A percentile compares a stretch with the other conserved stretches of the same genome.
Evolutionary conservation across 176 grass and related monocot genomes (phyloP).

Genomic region (Oryza coarctata): DNA sequence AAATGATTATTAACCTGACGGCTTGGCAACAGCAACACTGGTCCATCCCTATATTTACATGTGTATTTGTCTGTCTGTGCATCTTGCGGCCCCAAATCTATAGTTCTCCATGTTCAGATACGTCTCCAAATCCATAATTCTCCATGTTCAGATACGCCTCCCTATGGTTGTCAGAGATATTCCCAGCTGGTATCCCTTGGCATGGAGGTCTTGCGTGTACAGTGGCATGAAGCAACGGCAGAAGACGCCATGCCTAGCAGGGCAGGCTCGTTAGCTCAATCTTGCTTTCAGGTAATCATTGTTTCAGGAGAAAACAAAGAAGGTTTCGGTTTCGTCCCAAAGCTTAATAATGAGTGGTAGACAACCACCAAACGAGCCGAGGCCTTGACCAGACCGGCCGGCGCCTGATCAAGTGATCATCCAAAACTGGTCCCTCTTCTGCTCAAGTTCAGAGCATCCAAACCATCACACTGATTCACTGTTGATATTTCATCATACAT

Average conservation of each 20-base stretch:
- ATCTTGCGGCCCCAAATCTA: not conserved
- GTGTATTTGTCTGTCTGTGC: not conserved
- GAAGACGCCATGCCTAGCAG: not conserved
- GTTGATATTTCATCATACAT: not conserved
- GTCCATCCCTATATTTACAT: not conserved
- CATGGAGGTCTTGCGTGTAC: not conserved
- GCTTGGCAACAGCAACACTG: not conserved
- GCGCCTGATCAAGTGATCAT: not conserved
- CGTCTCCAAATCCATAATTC: not conserved
- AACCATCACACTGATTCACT: not conserved
- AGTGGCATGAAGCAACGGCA: not conserved
- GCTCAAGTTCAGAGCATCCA: not conserved
- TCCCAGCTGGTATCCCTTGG: not conserved
- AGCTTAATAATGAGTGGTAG: not conserved
- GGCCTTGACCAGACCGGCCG: constrained; percentile 14
- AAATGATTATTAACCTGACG: not conserved
- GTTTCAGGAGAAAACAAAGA: constrained; percentile 12
- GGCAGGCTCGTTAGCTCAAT: not conserved
- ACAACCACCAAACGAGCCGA: constrained; percentile 11
- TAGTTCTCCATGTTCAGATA: not conserved
- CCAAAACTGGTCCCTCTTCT: not conserved
- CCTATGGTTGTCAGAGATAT: not conserved
- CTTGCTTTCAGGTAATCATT: constrained; percentile 24
- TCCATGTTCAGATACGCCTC: not conserved
- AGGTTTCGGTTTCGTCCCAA: not conserved